Evolutionary conservation across 2,329 filamentous ascomycete genomes (phyloP), one percentile per base, ranked within the genome.

Genomic region (Monilinia fructigena): DNA sequence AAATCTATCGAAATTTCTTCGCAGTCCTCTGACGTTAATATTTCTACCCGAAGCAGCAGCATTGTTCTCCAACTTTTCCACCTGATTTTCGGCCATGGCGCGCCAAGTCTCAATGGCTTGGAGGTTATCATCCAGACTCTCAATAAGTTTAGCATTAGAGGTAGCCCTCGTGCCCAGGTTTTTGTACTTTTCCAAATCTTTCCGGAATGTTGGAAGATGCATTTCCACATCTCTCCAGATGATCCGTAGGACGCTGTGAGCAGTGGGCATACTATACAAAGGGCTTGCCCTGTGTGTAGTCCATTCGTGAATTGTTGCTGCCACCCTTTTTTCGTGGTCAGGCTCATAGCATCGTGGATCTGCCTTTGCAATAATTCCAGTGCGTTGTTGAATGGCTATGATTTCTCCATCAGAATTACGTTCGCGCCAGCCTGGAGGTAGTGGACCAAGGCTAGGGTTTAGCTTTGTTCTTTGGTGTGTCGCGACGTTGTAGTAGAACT

Each of bases 201-300:
- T 4, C 10, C 52, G 28, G 3, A 59, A 65, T 38, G n/a, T n/a
- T 8, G 62, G 53, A 42, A 65, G 62, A 52, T 65, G 62, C 62
- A 59, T 65, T 48, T 65, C 54, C 23, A 59, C 40, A 58, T 65
- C 54, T 59, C 55, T 65, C 62, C 62, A 65, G 18, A 59, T 65
- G 31, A 47, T 48, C 40, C 53, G 45, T 23, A 65, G 31, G 31
- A 65, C 42, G 42, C 45, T 59, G 20, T 65, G 54, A 28, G 62
- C 53, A 12, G 53, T 59, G 4, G 62, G 62, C 23, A 48, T 45
- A 8, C 55, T 59, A 50, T 65, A 59, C 12, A 65, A 48, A 40
- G 62, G 62, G 11, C 62, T 65, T 14, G 62, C 62, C 31, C 42
- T n/a, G 18, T 48, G 54, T 11, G 54, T 58, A 28, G 62, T 65